phyloP scores from a whole-genome alignment of 805 yeast genomes.

The Kluyveromyces nonfermentans region DNA sequence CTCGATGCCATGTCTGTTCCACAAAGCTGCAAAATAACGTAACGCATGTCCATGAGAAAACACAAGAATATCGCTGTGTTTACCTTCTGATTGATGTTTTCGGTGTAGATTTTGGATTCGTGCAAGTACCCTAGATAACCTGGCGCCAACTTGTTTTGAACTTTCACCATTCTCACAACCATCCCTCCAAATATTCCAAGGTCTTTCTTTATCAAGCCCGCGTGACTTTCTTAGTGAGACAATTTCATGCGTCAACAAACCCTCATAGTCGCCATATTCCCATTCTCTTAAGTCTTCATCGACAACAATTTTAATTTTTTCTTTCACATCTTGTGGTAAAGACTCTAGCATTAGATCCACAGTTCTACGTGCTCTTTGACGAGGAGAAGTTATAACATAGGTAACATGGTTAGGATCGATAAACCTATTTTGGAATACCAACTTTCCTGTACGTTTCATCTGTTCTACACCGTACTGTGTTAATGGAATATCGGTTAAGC shows the following conservation, averaged over 20 bases:
- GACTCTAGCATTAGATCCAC: conserved; percentile 50
- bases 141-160: conserved; percentile 50
- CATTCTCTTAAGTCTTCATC: conserved; percentile 81
- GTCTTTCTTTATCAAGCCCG: conserved; percentile 42
- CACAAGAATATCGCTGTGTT: conserved; percentile 63
- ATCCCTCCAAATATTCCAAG: conserved; percentile 82
- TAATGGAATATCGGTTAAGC: conserved; percentile 70
- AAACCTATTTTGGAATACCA: conserved; percentile 48
- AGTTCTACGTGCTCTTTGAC: conserved; percentile 71
- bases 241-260: conserved; percentile 61
- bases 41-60: conserved; percentile 93
- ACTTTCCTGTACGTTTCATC: conserved; percentile 63
- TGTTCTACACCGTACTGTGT: conserved; percentile 72
- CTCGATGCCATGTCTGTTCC: conserved; percentile 46
- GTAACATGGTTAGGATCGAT: conserved; percentile 57
- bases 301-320: conserved; percentile 36
- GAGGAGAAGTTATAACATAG: conserved; percentile 69
- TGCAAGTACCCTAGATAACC: conserved; percentile 64
- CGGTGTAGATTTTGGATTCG: conserved; percentile 54
- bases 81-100: conserved; percentile 39
- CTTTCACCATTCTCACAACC: conserved; percentile 91
- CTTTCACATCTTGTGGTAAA: conserved; percentile 35
- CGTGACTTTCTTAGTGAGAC: conserved; percentile 44
- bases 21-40: conserved; percentile 80
- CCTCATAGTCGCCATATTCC: conserved; percentile 97